Percentiles rank a stretch among this genome's conserved stretches.
Evolutionary conservation across 208 protist species (phyloP).

Genomic region (Leishmania guyanensis): DNA sequence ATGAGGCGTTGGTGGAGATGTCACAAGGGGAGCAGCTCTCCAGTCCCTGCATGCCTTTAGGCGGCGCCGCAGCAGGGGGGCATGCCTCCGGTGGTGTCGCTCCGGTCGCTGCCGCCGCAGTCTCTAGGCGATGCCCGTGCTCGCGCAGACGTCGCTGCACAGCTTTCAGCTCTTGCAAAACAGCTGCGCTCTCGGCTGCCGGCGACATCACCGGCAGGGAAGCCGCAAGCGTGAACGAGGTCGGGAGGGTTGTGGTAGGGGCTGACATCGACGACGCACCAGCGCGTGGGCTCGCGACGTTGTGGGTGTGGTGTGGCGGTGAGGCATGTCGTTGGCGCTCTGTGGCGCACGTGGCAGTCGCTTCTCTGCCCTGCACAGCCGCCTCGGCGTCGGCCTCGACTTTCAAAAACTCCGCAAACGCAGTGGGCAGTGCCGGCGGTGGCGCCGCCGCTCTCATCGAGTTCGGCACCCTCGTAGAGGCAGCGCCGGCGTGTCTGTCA

Average conservation of each 20-base stretch:
- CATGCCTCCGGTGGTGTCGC: not conserved
- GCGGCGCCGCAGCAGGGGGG: not conserved
- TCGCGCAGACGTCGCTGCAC: conserved; percentile 19
- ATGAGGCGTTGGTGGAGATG: conserved; percentile 10
- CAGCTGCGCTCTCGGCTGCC: conserved; percentile 25
- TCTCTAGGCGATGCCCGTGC: not conserved
- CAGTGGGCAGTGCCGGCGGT: conserved; percentile 5
- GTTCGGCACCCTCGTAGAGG: not conserved
- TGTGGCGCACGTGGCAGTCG: not conserved
- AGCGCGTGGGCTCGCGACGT: not conserved
- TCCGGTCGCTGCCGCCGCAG: not conserved
- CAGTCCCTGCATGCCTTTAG: not conserved
- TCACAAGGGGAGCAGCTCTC: conserved; percentile 25
- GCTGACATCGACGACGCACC: not conserved
- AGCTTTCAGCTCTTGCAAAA: conserved; percentile 22
- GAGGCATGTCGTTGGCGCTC: not conserved
- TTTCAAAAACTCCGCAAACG: conserved; percentile 16
- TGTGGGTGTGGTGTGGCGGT: not conserved
- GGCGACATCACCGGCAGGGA: not conserved
- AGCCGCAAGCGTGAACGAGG: not conserved
- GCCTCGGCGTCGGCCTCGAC: conserved; percentile 17
- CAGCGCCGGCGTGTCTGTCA: not conserved
- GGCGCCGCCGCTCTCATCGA: no score
- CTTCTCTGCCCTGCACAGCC: not conserved
- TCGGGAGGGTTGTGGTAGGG: not conserved